Conservation (phyloP, 2,329 filamentous ascomycete genomes). For the Xylariaceae sp. region DNA sequence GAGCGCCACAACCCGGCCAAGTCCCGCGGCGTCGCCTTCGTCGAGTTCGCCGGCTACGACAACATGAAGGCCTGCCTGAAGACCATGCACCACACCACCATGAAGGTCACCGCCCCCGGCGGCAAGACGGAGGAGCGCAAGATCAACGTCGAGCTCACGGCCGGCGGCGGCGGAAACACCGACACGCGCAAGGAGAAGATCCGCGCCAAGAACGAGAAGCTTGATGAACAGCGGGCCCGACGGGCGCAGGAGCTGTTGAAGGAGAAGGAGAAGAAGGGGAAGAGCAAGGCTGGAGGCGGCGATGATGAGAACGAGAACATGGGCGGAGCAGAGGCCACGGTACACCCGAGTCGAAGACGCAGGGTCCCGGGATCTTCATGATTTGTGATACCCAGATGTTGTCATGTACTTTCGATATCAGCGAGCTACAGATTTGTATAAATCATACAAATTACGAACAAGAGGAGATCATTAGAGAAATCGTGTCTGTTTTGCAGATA, state of each 20-base stretch:
- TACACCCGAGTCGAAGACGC: conserved; percentile 50
- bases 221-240: conserved; percentile 61
- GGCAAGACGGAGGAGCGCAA: conserved; percentile 46
- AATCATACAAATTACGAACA: no score
- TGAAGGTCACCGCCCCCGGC: conserved; percentile 34
- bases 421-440: no score
- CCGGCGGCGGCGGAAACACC: conserved; percentile 80
- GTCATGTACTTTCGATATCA: no score
- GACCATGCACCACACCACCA: conserved; percentile 81
- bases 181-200: conserved; percentile 71
- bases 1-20: conserved; percentile 58
- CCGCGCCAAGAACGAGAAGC: conserved; percentile 77
- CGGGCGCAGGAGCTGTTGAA: conserved; percentile 43
- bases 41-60: conserved; percentile 84
- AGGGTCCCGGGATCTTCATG: conserved; percentile 13
- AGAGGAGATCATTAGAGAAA: no score
- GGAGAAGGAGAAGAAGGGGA: conserved; percentile 29
- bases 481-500: not conserved
- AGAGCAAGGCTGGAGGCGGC: conserved; percentile 12
- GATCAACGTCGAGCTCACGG: conserved; percentile 93
- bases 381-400: conserved; percentile 7
- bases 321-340: conserved; percentile 21
- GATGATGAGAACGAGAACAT: conserved; percentile 17
- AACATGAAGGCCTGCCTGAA: conserved; percentile 91
- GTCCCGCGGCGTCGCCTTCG: conserved; percentile 75